Evolutionary conservation across 2,329 filamentous ascomycete species (phyloP).

Genomic region (Grosmannia clavigera): DNA sequence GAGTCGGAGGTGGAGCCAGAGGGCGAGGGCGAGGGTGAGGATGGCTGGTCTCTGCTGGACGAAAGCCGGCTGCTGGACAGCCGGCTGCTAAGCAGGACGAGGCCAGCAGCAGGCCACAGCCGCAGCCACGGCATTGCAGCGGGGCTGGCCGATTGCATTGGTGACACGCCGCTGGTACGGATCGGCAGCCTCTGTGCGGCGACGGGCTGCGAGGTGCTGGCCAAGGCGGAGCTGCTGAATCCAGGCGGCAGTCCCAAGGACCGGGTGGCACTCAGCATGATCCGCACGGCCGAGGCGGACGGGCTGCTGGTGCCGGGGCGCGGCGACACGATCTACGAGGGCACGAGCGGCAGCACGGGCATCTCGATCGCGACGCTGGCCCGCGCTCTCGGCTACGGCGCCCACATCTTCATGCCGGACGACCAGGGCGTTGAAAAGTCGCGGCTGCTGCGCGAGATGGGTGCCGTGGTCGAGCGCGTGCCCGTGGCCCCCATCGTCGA

Average conservation of each 20-base stretch:
- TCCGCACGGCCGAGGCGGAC: conserved; percentile 64
- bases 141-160: conserved; percentile 85
- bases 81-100: not conserved
- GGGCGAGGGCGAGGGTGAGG: conserved; percentile 9
- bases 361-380: conserved; percentile 88
- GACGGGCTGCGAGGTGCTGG: conserved; percentile 80
- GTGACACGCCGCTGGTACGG: conserved; percentile 78
- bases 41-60: conserved; percentile 10
- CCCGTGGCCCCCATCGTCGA: conserved; percentile 88
- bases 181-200: conserved; percentile 77
- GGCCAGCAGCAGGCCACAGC: not conserved
- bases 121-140: conserved; percentile 39
- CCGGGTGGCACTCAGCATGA: conserved; percentile 83
- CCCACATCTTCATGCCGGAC: conserved; percentile 94
- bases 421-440: conserved; percentile 86
- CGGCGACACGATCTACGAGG: conserved; percentile 94
- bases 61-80: not conserved
- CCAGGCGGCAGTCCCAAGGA: conserved; percentile 92
- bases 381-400: conserved; percentile 76
- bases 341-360: conserved; percentile 90
- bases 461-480: conserved; percentile 85
- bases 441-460: conserved; percentile 75
- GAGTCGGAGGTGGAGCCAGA: conserved; percentile 22
- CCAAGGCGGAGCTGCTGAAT: conserved; percentile 93
- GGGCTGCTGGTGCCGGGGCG: conserved; percentile 66